phyloP scores from a whole-genome alignment of 768 basidiomycete genomes.

The Kwoniella newhampshirensis region DNA sequence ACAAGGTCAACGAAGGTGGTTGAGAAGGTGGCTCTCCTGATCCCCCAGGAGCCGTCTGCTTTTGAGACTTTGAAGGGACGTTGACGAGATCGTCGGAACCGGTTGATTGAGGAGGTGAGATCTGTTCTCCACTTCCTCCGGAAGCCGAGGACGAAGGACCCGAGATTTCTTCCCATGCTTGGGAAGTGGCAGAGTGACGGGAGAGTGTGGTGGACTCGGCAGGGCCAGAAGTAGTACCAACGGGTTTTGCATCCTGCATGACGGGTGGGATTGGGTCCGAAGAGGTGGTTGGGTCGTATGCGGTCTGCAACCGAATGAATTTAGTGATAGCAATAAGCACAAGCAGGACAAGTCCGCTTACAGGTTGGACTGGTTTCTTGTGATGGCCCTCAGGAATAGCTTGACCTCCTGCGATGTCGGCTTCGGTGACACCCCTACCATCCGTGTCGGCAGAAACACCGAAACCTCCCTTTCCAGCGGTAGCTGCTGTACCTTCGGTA shows the following conservation, averaged over 20 bases:
- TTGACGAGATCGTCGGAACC: slow-evolving; percentile 19
- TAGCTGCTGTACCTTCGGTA: background rate
- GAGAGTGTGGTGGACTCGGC: slow-evolving; percentile 32
- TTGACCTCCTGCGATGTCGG: slow-evolving; percentile 29
- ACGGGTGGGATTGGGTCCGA: slow-evolving; percentile 41
- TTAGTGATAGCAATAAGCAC: background rate
- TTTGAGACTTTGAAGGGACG: slow-evolving; percentile 6
- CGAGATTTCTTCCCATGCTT: slow-evolving; percentile 46
- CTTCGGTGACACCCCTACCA: slow-evolving; percentile 27
- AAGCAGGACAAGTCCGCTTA: slow-evolving; percentile 8
- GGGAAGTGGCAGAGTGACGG: slow-evolving; percentile 36
- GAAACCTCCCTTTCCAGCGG: background rate
- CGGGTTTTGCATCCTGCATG: slow-evolving; percentile 13
- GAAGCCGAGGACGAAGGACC: slow-evolving; percentile 16
- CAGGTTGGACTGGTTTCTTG: slow-evolving; percentile 18
- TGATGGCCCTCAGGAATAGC: slow-evolving; percentile 12
- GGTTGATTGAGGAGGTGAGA: slow-evolving; percentile 27
- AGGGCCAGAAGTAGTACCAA: slow-evolving; percentile 13
- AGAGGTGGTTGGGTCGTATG: slow-evolving; percentile 45
- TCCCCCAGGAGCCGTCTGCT: background rate
- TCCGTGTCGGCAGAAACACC: slow-evolving; percentile 24
- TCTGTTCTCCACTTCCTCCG: slow-evolving; percentile 21
- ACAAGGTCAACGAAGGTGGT: slow-evolving; percentile 50
- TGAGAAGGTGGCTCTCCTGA: slow-evolving; percentile 31
- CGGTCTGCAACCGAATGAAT: slow-evolving; percentile 14